Conservation (phyloP, 2,329 filamentous ascomycete genomes). For the Calonectria honghensis region DNA sequence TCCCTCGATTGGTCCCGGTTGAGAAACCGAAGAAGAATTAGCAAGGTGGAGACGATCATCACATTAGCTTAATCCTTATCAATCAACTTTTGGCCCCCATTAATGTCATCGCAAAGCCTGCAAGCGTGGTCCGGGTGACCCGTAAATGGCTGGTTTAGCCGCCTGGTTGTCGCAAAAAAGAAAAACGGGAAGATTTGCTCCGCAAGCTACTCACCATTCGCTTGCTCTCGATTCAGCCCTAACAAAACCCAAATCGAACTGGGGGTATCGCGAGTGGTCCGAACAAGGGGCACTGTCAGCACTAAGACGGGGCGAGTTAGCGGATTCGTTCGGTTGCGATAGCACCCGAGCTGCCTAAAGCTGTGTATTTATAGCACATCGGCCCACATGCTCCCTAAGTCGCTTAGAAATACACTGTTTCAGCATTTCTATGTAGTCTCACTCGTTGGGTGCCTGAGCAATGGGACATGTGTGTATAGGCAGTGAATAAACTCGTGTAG, state of each 20-base stretch:
- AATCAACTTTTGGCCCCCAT: neutral
- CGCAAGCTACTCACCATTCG: neutral
- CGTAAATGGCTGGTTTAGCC: too few relatives aligned
- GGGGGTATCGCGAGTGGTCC: neutral
- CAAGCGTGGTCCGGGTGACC: neutral
- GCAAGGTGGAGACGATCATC: neutral
- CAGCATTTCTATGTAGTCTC: neutral
- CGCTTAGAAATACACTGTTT: neutral
- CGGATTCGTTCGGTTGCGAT: neutral
- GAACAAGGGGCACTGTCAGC: neutral
- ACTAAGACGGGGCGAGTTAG: neutral
- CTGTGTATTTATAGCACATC: neutral
- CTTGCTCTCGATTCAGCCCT: neutral
- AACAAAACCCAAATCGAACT: neutral
- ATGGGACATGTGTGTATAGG: accelerated
- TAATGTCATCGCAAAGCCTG: neutral
- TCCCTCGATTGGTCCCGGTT: slow-evolving; percentile 2
- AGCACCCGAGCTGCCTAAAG: neutral
- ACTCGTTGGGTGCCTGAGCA: neutral
- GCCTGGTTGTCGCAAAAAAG: neutral
- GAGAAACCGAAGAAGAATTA: neutral
- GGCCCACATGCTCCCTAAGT: neutral
- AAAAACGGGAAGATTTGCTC: neutral
- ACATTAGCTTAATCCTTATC: neutral
- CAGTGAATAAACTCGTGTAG: neutral